Base-by-base conservation (phyloP, 2,329 filamentous ascomycete genomes). In the Fusarium continuum region DNA sequence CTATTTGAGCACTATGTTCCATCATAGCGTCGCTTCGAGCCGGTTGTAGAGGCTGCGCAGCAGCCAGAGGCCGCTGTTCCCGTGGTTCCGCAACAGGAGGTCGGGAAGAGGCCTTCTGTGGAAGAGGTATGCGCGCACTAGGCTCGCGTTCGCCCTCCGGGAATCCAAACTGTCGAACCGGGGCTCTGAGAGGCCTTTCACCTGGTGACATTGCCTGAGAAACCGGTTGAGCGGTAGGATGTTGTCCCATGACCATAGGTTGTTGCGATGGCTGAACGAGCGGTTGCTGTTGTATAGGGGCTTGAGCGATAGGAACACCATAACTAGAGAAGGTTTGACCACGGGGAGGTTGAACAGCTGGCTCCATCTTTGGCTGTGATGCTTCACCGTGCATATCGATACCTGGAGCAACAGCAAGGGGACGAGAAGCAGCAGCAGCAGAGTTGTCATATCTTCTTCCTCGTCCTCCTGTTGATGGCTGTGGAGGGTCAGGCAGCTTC, bases 401-500 rank as follows among this genome's bases (percentile, higher is more conserved):
- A 23, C 76, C 77, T 29, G 77, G 77, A 35, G 82, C 80, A 55
- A 82, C 80, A 20, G 80, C 82, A 61, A 85, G 73, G n/a, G 83
- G 79, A 22, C 74, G 72, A 17, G 75, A 72, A 10, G 72, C 54
- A 20, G 69, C 55, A 20, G 69, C 55, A 19, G 78, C 71, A 32
- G 78, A 77, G 74, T 70, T 51, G 73, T 80, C 68, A 73, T 78
- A 75, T 84, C 86, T 71, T 81, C 85, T 82, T 41, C 81, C 80
- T 19, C 83, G 80, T 28, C 76, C 74, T 44, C 75, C 72, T 23
- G 81, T 77, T 7, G 82, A 82, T 20, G 85, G 85, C n/a, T 79
- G 78, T 8, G 88, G 88, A 29, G 87, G 84, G 19, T 84, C 80
- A 2, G 86, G 87, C 48, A 83, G 78, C 68, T 83, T 83, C 74